Evolutionary conservation across 768 basidiomycete genomes (phyloP), one percentile per base, ranked within the genome.

Genomic region (Mycena leptocephala): DNA sequence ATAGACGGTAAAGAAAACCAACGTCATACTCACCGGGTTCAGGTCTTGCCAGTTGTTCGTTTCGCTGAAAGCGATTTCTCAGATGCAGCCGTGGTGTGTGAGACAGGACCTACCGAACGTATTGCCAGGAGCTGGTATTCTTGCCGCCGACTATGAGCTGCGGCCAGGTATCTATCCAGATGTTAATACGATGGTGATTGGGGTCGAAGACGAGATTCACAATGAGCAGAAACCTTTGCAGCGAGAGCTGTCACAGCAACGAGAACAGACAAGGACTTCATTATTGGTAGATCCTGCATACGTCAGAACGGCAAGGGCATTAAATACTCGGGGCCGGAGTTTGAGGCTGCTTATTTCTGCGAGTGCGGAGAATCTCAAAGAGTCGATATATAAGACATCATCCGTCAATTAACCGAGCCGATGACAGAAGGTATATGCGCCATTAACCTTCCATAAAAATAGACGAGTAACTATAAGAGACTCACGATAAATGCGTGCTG

Each of bases 111-210:
- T 22, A 76, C 75, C 82, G 82, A 39, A 81, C 79, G 63, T 80
- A 80, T 46, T 77, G 74, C 82, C 82, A 83, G 26, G 70, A 30
- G 13, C 69, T 43, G 48, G 78, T 82, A 1, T 75, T 78, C 7
- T 62, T 51, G 30, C 82, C 81, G n/a, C 70, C 75, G 37, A 79
- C 76, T 24, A 82, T 79, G 63, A 84, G 80, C 10, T 79, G 79
- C 7, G 81, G 80, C 74, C 80, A 83, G 11, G 78, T 80, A 70
- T 84, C 83, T 84, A 64, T 30, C 39, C 26, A 20, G 24, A 39
- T 30, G 58, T 37, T 6, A 59, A n/a, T 22, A 59, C 14, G 24
- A 30, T 13, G 9, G 22, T 39, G 35, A 24, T 6, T 41, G 11
- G 20, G 28, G 26, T 16, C 22, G 32, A 35, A 13, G 16, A 16